Conservation (phyloP, 2,329 filamentous ascomycete species). For the Stromatinia cepivora region DNA sequence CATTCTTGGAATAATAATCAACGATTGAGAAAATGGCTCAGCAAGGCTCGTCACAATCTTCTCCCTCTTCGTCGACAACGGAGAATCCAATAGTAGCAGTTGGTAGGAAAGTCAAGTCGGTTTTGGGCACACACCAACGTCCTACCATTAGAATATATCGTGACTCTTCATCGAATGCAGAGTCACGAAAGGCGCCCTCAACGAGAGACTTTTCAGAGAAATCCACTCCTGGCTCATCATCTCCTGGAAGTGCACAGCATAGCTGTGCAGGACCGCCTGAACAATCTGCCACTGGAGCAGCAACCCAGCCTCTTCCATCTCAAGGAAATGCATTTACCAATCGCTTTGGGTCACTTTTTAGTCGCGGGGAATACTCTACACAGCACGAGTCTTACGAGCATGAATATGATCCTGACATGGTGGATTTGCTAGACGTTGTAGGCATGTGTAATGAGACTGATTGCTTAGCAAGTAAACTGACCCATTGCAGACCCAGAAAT, state of each 20-base stretch:
- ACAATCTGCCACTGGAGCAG: neutral
- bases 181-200: constrained; percentile 12
- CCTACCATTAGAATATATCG: constrained; percentile 35
- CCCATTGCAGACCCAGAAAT: constrained; percentile 70
- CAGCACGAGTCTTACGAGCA: constrained; percentile 25
- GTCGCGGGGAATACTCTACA: constrained; percentile 18
- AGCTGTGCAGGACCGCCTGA: neutral
- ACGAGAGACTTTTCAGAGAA: constrained; percentile 22
- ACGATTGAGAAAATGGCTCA: constrained; percentile 22
- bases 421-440: constrained; percentile 68
- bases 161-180: constrained; percentile 25
- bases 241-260: neutral
- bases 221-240: neutral
- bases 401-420: constrained; percentile 62
- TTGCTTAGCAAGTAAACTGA: constrained; percentile 32
- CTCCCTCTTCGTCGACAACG: constrained; percentile 26
- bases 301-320: constrained; percentile 10
- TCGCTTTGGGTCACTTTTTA: constrained; percentile 30
- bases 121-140: constrained; percentile 29
- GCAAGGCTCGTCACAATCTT: constrained; percentile 22
- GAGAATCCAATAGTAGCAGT: constrained; percentile 33
- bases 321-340: constrained; percentile 25
- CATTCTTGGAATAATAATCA: neutral
- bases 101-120: constrained; percentile 35
- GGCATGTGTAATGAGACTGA: constrained; percentile 47